Conservation (phyloP, 495 filamentous ascomycete genomes). For the Hypomontagnella submonticulosa region DNA sequence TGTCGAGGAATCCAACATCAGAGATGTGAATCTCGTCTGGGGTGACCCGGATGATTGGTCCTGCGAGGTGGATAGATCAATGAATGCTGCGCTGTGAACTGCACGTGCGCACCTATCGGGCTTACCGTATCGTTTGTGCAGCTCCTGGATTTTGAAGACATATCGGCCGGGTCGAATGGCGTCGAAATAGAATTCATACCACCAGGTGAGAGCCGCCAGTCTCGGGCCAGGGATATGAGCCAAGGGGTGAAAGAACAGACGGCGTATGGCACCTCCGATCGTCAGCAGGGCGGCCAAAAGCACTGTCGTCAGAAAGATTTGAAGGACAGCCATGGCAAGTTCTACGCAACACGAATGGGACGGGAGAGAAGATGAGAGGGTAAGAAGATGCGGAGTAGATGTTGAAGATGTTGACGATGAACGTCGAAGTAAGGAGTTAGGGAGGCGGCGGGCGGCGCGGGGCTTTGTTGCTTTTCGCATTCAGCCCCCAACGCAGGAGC, state of each 20-base stretch:
- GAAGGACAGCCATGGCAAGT: constrained; percentile 40
- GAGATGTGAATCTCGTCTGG: constrained; percentile 54
- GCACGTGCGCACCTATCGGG: constrained; percentile 13
- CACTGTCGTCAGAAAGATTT: constrained; percentile 38
- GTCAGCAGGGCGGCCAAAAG: constrained; percentile 35
- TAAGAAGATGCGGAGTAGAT: constrained; percentile 33
- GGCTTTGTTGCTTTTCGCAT: too few species aligned
- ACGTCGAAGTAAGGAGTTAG: constrained; percentile 19
- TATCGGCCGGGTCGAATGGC: constrained; percentile 52
- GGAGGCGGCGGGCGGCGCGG: too few species aligned
- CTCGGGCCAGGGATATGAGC: constrained; percentile 57
- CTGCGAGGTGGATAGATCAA: constrained; percentile 33
- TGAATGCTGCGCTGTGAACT: constrained; percentile 7
- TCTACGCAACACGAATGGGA: constrained; percentile 33
- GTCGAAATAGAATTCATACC: constrained; percentile 64
- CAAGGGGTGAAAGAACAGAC: constrained; percentile 57
- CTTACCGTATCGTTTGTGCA: constrained; percentile 63
- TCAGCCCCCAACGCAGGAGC: too few species aligned
- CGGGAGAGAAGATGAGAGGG: constrained; percentile 35
- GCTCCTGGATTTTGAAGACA: constrained; percentile 54
- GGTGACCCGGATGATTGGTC: constrained; percentile 54
- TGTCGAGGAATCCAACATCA: constrained; percentile 48
- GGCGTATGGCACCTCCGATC: constrained; percentile 37
- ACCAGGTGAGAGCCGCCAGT: constrained; percentile 58
- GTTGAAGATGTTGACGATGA: constrained; percentile 33